These are phyloP conservation scores for Chlamydomonas sp. DNA, from an alignment of 139 green algal genomes.

Conservation along the genomic window DNA sequence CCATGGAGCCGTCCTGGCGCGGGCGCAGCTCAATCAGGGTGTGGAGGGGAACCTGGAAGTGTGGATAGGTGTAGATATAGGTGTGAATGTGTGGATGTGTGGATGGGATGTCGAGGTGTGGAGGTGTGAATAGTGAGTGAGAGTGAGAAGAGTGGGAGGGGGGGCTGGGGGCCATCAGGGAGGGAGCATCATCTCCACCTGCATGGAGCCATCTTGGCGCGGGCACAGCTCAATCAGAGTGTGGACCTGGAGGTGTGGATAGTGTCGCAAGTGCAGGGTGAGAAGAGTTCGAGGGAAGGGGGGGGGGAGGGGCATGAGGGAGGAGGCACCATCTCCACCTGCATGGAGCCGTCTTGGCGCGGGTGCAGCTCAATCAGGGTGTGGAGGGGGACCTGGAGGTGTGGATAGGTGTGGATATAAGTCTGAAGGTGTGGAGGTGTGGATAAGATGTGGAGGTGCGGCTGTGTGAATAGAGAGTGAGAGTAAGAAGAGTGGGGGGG, in stretches of 20 bases:
- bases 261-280: neutral
- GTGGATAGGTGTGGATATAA: conserved; percentile 51
- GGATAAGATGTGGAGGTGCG: no score
- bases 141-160: neutral
- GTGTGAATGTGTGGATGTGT: neutral
- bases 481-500: no score
- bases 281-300: no score
- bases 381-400: conserved; percentile 78
- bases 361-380: conserved; percentile 85
- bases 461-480: no score
- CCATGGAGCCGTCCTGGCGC: conserved; percentile 75
- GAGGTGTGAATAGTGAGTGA: neutral
- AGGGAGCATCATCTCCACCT: conserved; percentile 26
- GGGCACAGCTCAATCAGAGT: conserved; percentile 74
- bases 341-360: conserved; percentile 75
- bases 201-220: conserved; percentile 74
- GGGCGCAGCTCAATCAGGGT: conserved; percentile 85
- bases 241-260: conserved; percentile 70
- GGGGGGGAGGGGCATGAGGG: no score
- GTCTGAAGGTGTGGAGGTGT: no score
- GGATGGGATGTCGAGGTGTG: neutral
- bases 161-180: neutral
- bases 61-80: conserved; percentile 42
- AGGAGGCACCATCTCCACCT: no score
- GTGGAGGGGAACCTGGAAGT: conserved; percentile 78